Evolutionary conservation across 202 grass and related monocot species (phyloP), one percentile per base, ranked within the genome.

Genomic region (Dendrocalamus latiflorus): DNA sequence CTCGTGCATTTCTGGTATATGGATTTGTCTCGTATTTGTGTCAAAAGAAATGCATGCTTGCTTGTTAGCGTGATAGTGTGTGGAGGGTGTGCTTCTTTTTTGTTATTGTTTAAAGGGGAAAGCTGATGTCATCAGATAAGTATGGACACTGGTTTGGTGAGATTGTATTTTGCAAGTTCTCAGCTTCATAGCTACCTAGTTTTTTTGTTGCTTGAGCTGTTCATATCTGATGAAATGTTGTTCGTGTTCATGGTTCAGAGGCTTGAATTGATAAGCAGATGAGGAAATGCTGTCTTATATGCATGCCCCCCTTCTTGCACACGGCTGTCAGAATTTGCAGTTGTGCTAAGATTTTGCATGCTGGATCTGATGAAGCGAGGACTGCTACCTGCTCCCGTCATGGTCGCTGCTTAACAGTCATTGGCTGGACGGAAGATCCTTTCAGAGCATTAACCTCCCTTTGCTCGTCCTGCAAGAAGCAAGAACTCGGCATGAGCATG

Each of bases 101-200:
- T 10, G 26, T 43, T 82, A 20, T 67, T 45, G 74, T 61, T 70
- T 1, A 74, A 39, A 83, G 51, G 51, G 34, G 9, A 25, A 45
- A 30, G 24, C 11, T 75, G 43, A 26, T 83, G 43, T 63, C 17
- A 74, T 26, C 33, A 53, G 21, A 70, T 82, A 66, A 65, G 4
- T 79, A 79, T 48, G 74, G 80, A 86, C 79, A 90, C 75, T 79
- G 56, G 47, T 75, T 70, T 79, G 62, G 62, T 63, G 68, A 83
- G 43, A 22, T 55, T 37, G 66, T 73, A 74, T 68, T 72, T 48
- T 73, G 36, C 37, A 21, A 55, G 45, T 72, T 18, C 47, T 45
- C 25, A 65, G 72, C 56, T 55, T 81, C 20, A 64, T 18, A 22
- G 17, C 24, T 24, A 58, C 13, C 9, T 14, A 37, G 13, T 9